phyloP scores from a whole-genome alignment of 1,284 basidiomycete species.

The Termitomyces sp. region DNA sequence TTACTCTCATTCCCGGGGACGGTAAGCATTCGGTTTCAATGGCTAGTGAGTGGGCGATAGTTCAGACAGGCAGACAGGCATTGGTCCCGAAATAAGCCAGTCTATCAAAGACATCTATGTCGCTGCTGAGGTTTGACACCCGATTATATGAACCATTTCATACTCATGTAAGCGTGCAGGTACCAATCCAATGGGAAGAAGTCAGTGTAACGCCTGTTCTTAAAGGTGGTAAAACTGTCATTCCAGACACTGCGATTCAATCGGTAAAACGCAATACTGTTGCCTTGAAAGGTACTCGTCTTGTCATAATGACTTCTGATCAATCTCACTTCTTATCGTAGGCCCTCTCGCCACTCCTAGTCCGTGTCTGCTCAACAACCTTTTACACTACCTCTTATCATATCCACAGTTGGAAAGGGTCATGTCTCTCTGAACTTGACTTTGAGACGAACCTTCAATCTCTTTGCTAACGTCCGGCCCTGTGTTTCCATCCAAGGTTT shows the following conservation, averaged over 20 bases:
- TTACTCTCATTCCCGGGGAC: constrained; percentile 90
- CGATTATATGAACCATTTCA: constrained; percentile 8
- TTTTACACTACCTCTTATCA: constrained; percentile 12
- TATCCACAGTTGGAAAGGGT: constrained; percentile 86
- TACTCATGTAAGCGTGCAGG: constrained; percentile 40
- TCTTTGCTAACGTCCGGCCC: constrained; percentile 98
- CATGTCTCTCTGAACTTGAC: constrained; percentile 99
- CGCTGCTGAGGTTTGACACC: constrained; percentile 66
- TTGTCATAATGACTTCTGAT: not conserved
- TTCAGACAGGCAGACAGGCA: constrained; percentile 54
- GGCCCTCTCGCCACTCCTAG: constrained; percentile 93
- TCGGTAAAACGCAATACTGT: constrained; percentile 98
- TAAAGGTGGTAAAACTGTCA: constrained; percentile 94
- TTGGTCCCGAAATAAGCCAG: constrained; percentile 97
- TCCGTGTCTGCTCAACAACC: constrained; percentile 29
- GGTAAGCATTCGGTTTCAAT: constrained; percentile 43
- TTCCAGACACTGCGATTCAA: constrained; percentile 88
- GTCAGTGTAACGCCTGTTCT: constrained; percentile 94
- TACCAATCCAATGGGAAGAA: constrained; percentile 98
- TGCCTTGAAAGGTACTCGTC: constrained; percentile 82
- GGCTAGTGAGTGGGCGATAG: constrained; percentile 6
- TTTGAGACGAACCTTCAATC: constrained; percentile 93
- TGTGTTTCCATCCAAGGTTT: constrained; percentile 95
- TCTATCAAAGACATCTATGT: constrained; percentile 93
- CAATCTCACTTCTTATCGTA: constrained; percentile 23